Evolutionary conservation across 345 rosid species (phyloP).

Genomic region (Anastatica hierochuntica): DNA sequence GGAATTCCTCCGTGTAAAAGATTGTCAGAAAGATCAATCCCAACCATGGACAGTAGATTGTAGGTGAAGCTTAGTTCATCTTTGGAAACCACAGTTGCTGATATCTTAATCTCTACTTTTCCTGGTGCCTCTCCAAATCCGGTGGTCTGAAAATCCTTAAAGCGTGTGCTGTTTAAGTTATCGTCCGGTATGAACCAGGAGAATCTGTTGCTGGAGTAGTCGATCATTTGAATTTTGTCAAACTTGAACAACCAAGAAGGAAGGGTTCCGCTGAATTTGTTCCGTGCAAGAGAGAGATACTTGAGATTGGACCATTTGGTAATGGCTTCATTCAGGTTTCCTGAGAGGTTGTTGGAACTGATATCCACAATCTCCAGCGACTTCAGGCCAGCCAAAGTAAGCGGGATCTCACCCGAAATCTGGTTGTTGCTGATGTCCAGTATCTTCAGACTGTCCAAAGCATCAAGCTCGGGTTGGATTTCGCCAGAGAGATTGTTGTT

Average conservation of each 20-base stretch:
- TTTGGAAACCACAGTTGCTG: constrained; percentile 34
- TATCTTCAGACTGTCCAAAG: constrained; percentile 66
- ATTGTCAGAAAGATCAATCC: constrained; percentile 74
- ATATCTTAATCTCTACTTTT: constrained; percentile 37
- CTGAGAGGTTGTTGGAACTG: constrained; percentile 75
- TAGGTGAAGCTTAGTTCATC: constrained; percentile 56
- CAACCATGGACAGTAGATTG: constrained; percentile 38
- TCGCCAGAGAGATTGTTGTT: constrained; percentile 77
- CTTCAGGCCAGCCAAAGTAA: constrained; percentile 77
- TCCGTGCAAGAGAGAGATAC: constrained; percentile 67
- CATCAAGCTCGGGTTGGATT: constrained; percentile 90
- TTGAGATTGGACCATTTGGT: constrained; percentile 75
- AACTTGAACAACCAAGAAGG: constrained; percentile 77
- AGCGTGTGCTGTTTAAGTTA: constrained; percentile 53
- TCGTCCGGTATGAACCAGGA: constrained; percentile 67
- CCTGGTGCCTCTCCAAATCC: constrained; percentile 22
- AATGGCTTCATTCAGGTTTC: constrained; percentile 68
- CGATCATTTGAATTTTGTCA: constrained; percentile 56
- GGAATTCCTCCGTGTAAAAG: constrained; percentile 65
- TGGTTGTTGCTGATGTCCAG: constrained; percentile 71
- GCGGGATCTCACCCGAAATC: constrained; percentile 79
- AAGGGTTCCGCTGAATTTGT: constrained; percentile 64
- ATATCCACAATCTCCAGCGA: constrained; percentile 84
- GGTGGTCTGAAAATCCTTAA: constrained; percentile 35
- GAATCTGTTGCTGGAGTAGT: constrained; percentile 74